Conservation (phyloP, 441 rosid species). For the Melastoma candidum region DNA sequence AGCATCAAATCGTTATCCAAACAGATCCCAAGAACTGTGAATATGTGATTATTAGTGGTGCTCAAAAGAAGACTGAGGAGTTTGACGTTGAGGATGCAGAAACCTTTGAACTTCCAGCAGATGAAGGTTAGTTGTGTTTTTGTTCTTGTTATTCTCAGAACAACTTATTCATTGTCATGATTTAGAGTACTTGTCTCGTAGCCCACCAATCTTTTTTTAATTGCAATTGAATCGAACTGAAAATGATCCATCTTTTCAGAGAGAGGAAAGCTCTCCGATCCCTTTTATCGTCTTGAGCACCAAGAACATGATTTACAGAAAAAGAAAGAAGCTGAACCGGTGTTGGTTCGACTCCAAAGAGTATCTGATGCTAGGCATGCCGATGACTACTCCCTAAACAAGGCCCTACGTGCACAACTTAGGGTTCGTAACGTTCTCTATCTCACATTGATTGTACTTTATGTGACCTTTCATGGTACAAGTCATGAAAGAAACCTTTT, state of each 20-base stretch:
- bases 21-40: constrained; percentile 89
- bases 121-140: constrained; percentile 50
- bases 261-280: constrained; percentile 84
- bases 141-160: no score
- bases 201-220: no score
- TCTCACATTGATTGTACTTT: not conserved
- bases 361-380: constrained; percentile 74
- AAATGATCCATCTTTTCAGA: constrained; percentile 29
- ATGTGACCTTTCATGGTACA: not conserved
- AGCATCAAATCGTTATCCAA: constrained; percentile 76
- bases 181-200: no score
- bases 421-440: constrained; percentile 28
- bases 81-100: constrained; percentile 90
- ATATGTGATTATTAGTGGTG: constrained; percentile 83
- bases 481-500: not conserved
- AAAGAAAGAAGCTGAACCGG: constrained; percentile 94
- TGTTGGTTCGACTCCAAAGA: constrained; percentile 68
- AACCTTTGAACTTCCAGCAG: constrained; percentile 84
- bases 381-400: constrained; percentile 77
- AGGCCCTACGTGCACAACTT: constrained; percentile 62
- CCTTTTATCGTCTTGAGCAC: constrained; percentile 88
- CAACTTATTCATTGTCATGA: no score
- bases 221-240: not conserved
- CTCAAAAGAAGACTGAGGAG: constrained; percentile 69
- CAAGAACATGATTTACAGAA: constrained; percentile 83